Base-by-base conservation (phyloP, 805 yeast genomes). In the Huiozyma naganishii region DNA sequence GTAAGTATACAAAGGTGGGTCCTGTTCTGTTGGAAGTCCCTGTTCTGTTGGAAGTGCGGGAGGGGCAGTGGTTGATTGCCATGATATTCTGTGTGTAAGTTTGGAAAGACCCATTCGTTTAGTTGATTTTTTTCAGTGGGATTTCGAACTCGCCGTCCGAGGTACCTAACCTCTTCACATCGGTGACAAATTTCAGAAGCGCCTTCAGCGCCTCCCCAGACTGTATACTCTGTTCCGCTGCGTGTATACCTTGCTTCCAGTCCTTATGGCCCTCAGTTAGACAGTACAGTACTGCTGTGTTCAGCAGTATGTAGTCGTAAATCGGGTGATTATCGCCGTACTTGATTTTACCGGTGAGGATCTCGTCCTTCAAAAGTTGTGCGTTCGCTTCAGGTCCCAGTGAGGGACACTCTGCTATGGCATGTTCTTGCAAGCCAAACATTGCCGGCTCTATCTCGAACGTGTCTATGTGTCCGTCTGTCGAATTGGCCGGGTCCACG, bases 361-460 rank as follows among this genome's bases (percentile, higher is more conserved):
- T 69, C 48, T 64, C 57, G 12, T 59, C 65, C 27, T 54, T 52
- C 39, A 77, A 52, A 58, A 70, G 69, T 50, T 59, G 51, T 0
- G 98, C 96, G 60, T 92, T 92, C 55, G 86, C 87, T 32, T 68
- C 70, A 0, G 98, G 95, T 0, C 96, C 85, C 6, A 95, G 92
- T 1, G 95, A 83, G 37, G 74, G 72, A 13, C 92, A 97, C 4
- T 69, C 65, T 4, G 64, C 66, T 35, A 92, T 68, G 0, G 78
- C 59, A 65, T 88, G 95, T 48, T 80, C 83, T 27, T 78, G 73
- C 37, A 92, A 68, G 1, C 88, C 95, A 55, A 92, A 92, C 65
- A 88, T 94, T 23, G 65, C 58, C 1, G 98, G 97, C 7, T 71
- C 67, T 2, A 84, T 50, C 36, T 64, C 68, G 39, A 71, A 70